These are phyloP conservation scores for Laguncularia racemosa DNA, from an alignment of 345 rosid species.

Conservation along the genomic window DNA sequence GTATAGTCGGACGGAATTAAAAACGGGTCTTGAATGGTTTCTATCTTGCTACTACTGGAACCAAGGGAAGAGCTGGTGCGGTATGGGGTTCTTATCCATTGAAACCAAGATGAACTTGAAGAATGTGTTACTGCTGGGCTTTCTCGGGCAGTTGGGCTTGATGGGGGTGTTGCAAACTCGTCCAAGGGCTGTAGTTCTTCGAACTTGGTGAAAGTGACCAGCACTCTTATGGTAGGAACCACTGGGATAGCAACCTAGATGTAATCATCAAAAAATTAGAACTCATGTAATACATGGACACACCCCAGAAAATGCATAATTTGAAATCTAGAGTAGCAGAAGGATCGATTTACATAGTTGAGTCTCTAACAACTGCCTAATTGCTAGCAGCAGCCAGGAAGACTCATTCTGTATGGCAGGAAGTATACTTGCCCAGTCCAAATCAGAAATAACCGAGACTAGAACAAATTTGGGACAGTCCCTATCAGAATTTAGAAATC, in stretches of 20 bases:
- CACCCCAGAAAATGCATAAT: too few species aligned
- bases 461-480: too few species aligned
- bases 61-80: slow-evolving; percentile 40
- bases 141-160: slow-evolving; percentile 71
- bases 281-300: not conserved
- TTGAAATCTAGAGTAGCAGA: too few species aligned
- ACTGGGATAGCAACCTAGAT: slow-evolving; percentile 94
- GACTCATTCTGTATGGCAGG: not conserved
- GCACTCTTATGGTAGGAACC: slow-evolving; percentile 83
- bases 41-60: slow-evolving; percentile 46
- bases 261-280: slow-evolving; percentile 2
- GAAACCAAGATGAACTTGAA: slow-evolving; percentile 76
- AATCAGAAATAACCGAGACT: too few species aligned
- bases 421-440: not conserved
- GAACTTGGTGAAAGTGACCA: slow-evolving; percentile 86
- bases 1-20: slow-evolving; percentile 64
- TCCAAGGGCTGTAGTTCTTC: slow-evolving; percentile 79
- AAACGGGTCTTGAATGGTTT: slow-evolving; percentile 67
- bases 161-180: slow-evolving; percentile 85
- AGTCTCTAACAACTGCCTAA: too few species aligned
- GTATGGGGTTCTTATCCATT: slow-evolving; percentile 81
- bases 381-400: not conserved
- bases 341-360: too few species aligned
- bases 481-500: too few species aligned
- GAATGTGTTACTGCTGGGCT: slow-evolving; percentile 47